A percentile compares a stretch with the other conserved stretches of the same genome.
These are phyloP conservation scores for Microbotryomycetes sp. DNA, from an alignment of 1,284 basidiomycete species.

Conservation along the genomic window DNA sequence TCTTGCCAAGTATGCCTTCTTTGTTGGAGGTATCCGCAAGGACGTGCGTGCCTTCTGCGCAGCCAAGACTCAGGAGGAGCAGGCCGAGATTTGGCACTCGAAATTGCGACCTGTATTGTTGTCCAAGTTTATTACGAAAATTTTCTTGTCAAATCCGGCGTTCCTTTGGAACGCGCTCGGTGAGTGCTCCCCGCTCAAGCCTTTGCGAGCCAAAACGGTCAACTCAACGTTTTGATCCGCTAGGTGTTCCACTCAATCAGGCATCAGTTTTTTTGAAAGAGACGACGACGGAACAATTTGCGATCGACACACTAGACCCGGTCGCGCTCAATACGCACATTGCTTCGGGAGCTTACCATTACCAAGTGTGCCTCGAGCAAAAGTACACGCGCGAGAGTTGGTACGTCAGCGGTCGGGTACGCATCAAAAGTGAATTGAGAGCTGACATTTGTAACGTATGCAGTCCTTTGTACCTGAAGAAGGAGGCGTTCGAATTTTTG, in stretches of 20 bases:
- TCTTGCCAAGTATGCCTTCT: conserved; percentile 57
- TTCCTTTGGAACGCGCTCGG: conserved; percentile 80
- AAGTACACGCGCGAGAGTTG: conserved; percentile 26
- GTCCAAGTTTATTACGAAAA: conserved; percentile 55
- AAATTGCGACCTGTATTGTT: conserved; percentile 58
- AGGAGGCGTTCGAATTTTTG: conserved; percentile 55
- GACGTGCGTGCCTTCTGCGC: conserved; percentile 56
- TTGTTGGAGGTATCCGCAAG: conserved; percentile 53
- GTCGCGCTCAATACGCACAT: conserved; percentile 49
- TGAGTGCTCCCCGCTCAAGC: conserved; percentile 36
- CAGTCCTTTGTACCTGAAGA: conserved; percentile 66
- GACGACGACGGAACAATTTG: conserved; percentile 47
- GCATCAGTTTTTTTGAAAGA: conserved; percentile 53
- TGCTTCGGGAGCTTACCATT: conserved; percentile 56
- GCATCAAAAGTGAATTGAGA: too few species aligned
- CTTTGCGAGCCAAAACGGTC: too few species aligned
- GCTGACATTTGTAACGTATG: too few species aligned
- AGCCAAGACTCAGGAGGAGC: conserved; percentile 54
- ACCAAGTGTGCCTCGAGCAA: conserved; percentile 46
- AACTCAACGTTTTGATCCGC: too few species aligned
- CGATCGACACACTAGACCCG: conserved; percentile 56
- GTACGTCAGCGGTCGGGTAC: too few species aligned
- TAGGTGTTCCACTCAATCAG: conserved; percentile 59
- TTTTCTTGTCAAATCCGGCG: conserved; percentile 48
- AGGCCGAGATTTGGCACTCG: conserved; percentile 58